Evolutionary conservation across 2,329 filamentous ascomycete genomes (phyloP).

Genomic region (Neonectria sp.): DNA sequence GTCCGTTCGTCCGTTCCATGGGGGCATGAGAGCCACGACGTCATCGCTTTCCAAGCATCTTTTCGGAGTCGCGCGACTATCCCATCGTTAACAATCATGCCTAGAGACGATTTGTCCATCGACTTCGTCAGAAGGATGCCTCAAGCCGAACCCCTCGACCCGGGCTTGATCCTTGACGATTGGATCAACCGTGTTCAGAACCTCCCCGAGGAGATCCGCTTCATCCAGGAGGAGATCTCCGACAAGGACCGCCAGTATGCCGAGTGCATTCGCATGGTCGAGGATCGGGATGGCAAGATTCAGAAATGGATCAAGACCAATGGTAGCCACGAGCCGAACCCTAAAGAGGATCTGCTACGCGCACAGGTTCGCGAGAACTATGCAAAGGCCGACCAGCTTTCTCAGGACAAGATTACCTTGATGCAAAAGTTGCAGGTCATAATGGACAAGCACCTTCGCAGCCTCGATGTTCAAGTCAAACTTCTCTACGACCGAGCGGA

Average conservation of each 20-base stretch:
- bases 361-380: conserved; percentile 78
- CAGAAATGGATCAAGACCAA: conserved; percentile 87
- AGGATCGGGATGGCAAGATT: conserved; percentile 80
- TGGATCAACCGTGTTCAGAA: conserved; percentile 84
- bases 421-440: conserved; percentile 74
- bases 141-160: conserved; percentile 73
- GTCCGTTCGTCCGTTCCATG: conserved; percentile 37
- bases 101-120: conserved; percentile 81
- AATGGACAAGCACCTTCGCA: conserved; percentile 75
- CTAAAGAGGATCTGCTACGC: conserved; percentile 80
- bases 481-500: conserved; percentile 73
- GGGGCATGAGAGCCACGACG: conserved; percentile 38
- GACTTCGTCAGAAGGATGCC: conserved; percentile 79
- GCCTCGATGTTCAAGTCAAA: conserved; percentile 75
- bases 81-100: conserved; percentile 74
- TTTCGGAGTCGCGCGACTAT: conserved; percentile 43
- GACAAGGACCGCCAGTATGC: conserved; percentile 83
- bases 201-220: conserved; percentile 85
- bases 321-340: conserved; percentile 80
- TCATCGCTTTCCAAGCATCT: conserved; percentile 38
- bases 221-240: conserved; percentile 86
- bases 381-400: conserved; percentile 77
- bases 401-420: conserved; percentile 82
- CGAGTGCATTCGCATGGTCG: conserved; percentile 78
- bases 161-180: conserved; percentile 82